Conservation (phyloP, 768 basidiomycete species). For the Tubosaeta brunneosetosa region DNA sequence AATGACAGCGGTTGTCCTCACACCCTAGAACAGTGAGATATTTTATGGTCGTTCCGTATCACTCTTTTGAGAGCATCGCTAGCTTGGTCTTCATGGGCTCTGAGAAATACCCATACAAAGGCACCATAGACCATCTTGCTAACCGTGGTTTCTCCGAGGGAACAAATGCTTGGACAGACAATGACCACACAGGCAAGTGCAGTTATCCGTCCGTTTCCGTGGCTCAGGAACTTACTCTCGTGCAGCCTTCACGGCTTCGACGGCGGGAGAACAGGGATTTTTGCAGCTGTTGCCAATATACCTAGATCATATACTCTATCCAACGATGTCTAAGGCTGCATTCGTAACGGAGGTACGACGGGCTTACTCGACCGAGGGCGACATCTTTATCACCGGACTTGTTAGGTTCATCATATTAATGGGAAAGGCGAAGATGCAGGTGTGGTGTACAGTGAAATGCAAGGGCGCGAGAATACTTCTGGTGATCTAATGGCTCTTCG, state of each 20-base stretch:
- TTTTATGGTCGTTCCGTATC: neutral
- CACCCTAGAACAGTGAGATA: slow-evolving; percentile 86
- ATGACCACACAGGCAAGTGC: slow-evolving; percentile 62
- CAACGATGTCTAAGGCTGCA: slow-evolving; percentile 86
- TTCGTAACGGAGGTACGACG: slow-evolving; percentile 57
- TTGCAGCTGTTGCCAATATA: slow-evolving; percentile 84
- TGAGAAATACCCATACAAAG: slow-evolving; percentile 93
- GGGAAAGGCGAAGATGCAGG: slow-evolving; percentile 87
- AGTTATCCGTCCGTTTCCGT: neutral
- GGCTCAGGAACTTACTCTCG: neutral
- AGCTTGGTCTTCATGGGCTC: slow-evolving; percentile 95
- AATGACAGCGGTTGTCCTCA: slow-evolving; percentile 94
- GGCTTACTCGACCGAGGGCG: neutral
- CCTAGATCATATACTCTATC: slow-evolving; percentile 94
- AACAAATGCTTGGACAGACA: slow-evolving; percentile 97
- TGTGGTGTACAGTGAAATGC: slow-evolving; percentile 97
- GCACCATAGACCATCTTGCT: slow-evolving; percentile 90
- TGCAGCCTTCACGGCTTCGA: slow-evolving; percentile 85
- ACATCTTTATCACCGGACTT: slow-evolving; percentile 3
- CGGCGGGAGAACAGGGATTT: slow-evolving; percentile 91
- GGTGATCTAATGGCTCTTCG: slow-evolving; percentile 85
- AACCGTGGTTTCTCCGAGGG: slow-evolving; percentile 91
- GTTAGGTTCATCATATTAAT: slow-evolving; percentile 91
- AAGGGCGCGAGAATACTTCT: slow-evolving; percentile 90
- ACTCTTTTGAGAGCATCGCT: slow-evolving; percentile 1